Conservation (phyloP, 306 rosid species). For the Corylus avellana region DNA sequence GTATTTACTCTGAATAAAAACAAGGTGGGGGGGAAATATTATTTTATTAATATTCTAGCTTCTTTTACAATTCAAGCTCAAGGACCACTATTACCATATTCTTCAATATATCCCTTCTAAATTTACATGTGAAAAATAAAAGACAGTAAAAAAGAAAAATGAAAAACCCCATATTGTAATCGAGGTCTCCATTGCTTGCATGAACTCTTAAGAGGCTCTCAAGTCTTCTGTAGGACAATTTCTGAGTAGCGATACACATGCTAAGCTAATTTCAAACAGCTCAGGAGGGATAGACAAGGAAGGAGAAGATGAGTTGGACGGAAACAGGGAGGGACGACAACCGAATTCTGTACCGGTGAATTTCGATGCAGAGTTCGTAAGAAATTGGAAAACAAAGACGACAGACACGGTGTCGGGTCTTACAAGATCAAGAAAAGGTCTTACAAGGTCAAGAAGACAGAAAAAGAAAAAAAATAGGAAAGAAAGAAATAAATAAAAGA, state of each 20-base stretch:
- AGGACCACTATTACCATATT: constrained; percentile 34
- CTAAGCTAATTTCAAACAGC: constrained; percentile 46
- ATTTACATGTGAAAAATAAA: neutral
- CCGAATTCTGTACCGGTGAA: constrained; percentile 36
- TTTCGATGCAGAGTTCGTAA: constrained; percentile 30
- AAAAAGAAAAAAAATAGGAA: neutral
- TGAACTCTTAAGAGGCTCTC: neutral
- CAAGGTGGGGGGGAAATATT: neutral
- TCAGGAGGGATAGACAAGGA: constrained; percentile 99
- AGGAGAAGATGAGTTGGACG: constrained; percentile 77
- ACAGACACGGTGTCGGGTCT: constrained; percentile 48
- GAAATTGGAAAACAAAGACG: constrained; percentile 17
- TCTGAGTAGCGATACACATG: neutral
- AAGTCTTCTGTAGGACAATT: neutral
- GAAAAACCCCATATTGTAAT: constrained; percentile 10
- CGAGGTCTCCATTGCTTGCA: constrained; percentile 21
- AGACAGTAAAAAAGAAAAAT: neutral
- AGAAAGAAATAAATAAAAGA: neutral
- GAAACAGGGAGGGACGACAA: constrained; percentile 28
- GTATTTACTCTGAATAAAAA: constrained; percentile 8
- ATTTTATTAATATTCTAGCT: constrained; percentile 33
- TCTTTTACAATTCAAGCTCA: constrained; percentile 23
- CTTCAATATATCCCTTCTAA: neutral
- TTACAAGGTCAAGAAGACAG: constrained; percentile 99
- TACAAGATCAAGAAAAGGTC: constrained; percentile 99